Evolutionary conservation across 2,329 filamentous ascomycete genomes (phyloP).

Genomic region (Penicillium sp.): DNA sequence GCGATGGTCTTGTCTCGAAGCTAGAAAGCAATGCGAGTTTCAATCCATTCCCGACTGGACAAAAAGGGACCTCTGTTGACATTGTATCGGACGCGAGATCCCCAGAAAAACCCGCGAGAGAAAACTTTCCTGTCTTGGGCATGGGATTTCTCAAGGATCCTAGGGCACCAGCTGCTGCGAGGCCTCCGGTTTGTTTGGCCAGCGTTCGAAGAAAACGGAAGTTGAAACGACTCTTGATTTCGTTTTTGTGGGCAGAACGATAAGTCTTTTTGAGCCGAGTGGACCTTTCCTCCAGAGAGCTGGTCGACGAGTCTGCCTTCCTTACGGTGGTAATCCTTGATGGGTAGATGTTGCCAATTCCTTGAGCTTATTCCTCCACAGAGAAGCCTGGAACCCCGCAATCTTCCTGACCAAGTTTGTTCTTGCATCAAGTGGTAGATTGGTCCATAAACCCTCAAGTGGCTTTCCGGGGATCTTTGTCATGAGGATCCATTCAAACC

Average conservation of each 20-base stretch:
- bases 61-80: background rate
- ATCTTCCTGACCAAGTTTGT: conserved; percentile 2
- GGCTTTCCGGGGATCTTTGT: conserved; percentile 13
- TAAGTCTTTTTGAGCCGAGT: no score
- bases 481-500: conserved; percentile 25
- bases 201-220: no score
- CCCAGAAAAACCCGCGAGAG: background rate
- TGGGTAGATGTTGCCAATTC: conserved; percentile 11
- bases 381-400: conserved; percentile 8
- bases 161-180: no score
- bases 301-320: no score
- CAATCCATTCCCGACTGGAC: background rate
- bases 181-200: no score
- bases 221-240: no score
- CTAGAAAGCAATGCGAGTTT: background rate
- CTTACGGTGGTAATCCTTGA: conserved; percentile 4
- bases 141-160: no score
- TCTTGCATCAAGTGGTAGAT: background rate
- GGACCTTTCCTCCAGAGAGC: background rate
- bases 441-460: conserved; percentile 1
- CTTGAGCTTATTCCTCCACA: conserved; percentile 15
- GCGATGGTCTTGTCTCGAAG: no score
- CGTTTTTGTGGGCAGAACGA: no score
- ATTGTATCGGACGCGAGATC: background rate
- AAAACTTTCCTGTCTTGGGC: background rate